phyloP scores from a whole-genome alignment of 2,329 filamentous ascomycete species.

The Hortaea werneckii region DNA sequence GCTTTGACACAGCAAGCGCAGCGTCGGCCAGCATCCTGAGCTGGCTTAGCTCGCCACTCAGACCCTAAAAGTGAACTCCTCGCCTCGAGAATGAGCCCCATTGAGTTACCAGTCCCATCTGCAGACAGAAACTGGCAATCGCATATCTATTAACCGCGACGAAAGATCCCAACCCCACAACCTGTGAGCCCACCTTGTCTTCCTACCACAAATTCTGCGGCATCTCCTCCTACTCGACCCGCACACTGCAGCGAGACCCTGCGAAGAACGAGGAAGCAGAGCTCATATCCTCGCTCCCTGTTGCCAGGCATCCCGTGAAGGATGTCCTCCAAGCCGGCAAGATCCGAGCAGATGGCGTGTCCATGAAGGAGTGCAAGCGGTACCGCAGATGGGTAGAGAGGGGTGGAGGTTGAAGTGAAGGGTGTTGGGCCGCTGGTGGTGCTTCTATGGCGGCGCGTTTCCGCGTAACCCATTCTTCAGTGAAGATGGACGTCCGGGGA shows the following conservation, averaged over 20 bases:
- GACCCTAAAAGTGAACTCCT: constrained; percentile 56
- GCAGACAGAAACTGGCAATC: constrained; percentile 54
- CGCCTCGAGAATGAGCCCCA: constrained; percentile 99
- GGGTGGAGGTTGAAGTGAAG: constrained; percentile 46
- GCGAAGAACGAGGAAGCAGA: constrained; percentile 46
- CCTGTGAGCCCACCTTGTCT: constrained; percentile 34
- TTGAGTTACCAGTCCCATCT: constrained; percentile 72
- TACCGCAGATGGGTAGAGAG: constrained; percentile 37
- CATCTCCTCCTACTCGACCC: constrained; percentile 19
- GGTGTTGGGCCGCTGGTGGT: constrained; percentile 58
- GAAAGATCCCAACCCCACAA: constrained; percentile 54
- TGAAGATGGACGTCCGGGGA: constrained; percentile 77
- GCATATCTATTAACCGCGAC: constrained; percentile 97
- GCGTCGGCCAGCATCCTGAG: constrained; percentile 6
- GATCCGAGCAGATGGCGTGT: constrained; percentile 26
- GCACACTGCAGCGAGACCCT: constrained; percentile 29
- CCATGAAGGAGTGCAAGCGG: constrained; percentile 40
- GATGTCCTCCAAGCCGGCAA: constrained; percentile 34
- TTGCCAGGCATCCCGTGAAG: constrained; percentile 17
- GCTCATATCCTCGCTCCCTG: constrained; percentile 76
- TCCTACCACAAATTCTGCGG: constrained; percentile 16
- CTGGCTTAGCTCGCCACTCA: constrained; percentile 18
- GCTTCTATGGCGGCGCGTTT: constrained; percentile 99
- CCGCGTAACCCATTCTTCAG: constrained; percentile 52
- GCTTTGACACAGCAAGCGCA: constrained; percentile 55